Base-by-base conservation (phyloP, 306 rosid species). In the Pterocarpus macrocarpus region DNA sequence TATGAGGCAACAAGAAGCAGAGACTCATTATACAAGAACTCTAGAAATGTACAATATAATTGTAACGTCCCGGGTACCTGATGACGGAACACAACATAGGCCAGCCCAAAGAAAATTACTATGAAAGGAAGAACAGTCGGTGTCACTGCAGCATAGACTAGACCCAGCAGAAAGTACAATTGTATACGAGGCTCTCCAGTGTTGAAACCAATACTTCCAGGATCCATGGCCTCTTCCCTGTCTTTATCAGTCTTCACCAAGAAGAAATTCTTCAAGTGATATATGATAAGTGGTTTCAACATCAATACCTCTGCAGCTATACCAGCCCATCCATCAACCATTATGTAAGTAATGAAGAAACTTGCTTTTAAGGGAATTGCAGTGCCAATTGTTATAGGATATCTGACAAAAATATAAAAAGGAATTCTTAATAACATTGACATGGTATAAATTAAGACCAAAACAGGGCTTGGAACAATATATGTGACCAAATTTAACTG, bases 271-370 rank as follows among this genome's bases (percentile, higher is more conserved):
- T 90, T 93, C 87, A 96, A 84, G 88, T 96, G 99, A 83, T 88
- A 96, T 16, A 96, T 69, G 81, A 96, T 84, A 39, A 96, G 89
- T 63, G 99, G 92, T 82, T 89, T 93, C 90, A 96, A 76, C 99
- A 96, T 96, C 81, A 96, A 84, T 71, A 96, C 94, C 91, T 96
- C 99, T 35, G 78, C 99, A 69, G 99, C 98, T 81, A 96, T 96
- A 78, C 99, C 97, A 28, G 99, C 92, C 99, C 99, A 96, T 78
- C 99, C 99, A 85, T 95, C 99, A 82, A 95, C 99, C 99, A 95
- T 95, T 83, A 95, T 93, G 41, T 95, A 95, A 57, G 93, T 91
- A 36, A 96, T 92, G 89, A 96, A 96, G 92, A 96, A 96, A 83
- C 98, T 93, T 71, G 99, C 99, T 86, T 88, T 96, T 80, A 96